Base-by-base conservation (phyloP, 805 yeast species). In the Monosporozyma yasuniensis region DNA sequence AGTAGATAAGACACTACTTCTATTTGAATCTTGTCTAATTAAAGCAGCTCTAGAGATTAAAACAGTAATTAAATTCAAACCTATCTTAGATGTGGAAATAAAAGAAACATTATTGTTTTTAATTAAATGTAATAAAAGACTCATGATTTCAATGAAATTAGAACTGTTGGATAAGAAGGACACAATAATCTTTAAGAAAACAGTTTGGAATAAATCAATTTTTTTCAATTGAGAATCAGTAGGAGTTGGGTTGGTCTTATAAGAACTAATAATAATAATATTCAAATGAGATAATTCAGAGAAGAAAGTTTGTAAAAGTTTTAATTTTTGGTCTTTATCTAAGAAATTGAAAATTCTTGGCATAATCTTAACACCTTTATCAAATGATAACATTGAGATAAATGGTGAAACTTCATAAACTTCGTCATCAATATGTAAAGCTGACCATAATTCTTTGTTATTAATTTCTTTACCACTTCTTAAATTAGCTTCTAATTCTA, bases 1-100 rank as follows among this genome's bases (percentile, higher is more conserved):
- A 9, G 67, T 62, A 5, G 75, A 69, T 19, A 78, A 56, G 42
- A 61, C 59, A 50, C 58, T 65, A 10, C 61, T 59, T 51, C 69
- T 60, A 64, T 70, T 63, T 53, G 81, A 81, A 62, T 90, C 96
- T 64, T 95, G 96, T 61, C 84, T 83, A 61, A 91, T 84, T 60
- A 90, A 78, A 66, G 91, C 97, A 32, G 96, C 91, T 60, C 96
- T 80, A 4, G 96, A 87, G 51, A 90, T 80, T 54, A 91, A 72
- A n/a, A 95, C 87, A 0, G 97, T 91, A 49, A 91, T 77, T 50
- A 91, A 73, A 11, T 96, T 84, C 58, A 89, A 77, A 19, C 98
- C 97, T 56, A 87, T 77, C 67, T 85, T 87, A 43, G 79, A 86
- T 65, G 73, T 70, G 14, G 76, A 67, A 42, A 71, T 64, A 53